phyloP scores from a whole-genome alignment of 2,329 filamentous ascomycete genomes.

The Lachnellula hyalina region DNA sequence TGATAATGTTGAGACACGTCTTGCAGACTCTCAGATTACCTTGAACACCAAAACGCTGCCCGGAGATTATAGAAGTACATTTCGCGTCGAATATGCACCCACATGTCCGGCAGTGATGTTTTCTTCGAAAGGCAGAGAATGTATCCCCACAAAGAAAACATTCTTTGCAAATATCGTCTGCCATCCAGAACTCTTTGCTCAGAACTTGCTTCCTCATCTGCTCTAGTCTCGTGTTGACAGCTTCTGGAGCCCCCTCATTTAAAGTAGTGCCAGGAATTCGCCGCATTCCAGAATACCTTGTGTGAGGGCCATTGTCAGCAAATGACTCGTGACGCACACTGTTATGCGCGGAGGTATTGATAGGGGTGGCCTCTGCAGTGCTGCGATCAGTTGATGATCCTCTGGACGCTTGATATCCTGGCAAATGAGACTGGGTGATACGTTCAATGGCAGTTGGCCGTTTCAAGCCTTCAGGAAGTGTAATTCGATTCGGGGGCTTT shows the following conservation, averaged over 20 bases:
- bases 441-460: constrained; percentile 32
- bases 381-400: constrained; percentile 55
- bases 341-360: constrained; percentile 54
- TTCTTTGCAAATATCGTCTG: constrained; percentile 95
- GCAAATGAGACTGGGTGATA: constrained; percentile 40
- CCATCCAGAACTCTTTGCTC: constrained; percentile 98
- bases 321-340: constrained; percentile 54
- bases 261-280: constrained; percentile 52
- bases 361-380: constrained; percentile 50
- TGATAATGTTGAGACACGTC: constrained; percentile 85
- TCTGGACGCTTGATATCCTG: constrained; percentile 44
- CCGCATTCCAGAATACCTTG: constrained; percentile 41
- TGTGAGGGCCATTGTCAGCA: constrained; percentile 36
- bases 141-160: constrained; percentile 88
- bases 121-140: constrained; percentile 90
- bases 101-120: constrained; percentile 93
- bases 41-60: constrained; percentile 79
- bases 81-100: constrained; percentile 99
- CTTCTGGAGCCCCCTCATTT: constrained; percentile 52
- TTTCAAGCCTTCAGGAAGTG: constrained; percentile 29
- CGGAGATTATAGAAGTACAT: constrained; percentile 87
- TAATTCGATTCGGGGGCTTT: constrained; percentile 17
- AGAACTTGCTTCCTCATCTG: constrained; percentile 82
- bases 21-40: constrained; percentile 87
- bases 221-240: constrained; percentile 55